Percentiles rank a stretch among this genome's conserved stretches.
Conservation (phyloP, 2,329 filamentous ascomycete species). For the Botrytis fragariae region DNA sequence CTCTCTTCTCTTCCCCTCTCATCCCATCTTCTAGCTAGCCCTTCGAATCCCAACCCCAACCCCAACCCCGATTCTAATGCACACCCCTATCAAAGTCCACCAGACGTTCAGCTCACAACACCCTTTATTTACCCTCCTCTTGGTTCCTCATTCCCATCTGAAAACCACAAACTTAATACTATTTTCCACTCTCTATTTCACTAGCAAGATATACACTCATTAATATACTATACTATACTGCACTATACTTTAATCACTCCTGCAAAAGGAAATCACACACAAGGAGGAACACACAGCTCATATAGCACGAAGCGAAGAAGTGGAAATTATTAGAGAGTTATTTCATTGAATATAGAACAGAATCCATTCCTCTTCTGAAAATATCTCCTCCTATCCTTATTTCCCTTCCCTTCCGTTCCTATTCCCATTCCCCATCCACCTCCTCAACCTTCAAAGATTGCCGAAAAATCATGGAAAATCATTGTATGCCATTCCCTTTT, state of each 20-base stretch:
- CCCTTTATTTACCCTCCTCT: not conserved
- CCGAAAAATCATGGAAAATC: conserved; percentile 7
- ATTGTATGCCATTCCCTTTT: conserved; percentile 14
- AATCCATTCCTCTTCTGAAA: not conserved
- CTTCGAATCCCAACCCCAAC: not conserved
- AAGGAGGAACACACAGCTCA: not conserved
- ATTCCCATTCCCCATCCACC: not conserved
- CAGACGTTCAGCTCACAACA: not conserved
- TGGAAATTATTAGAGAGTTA: not conserved
- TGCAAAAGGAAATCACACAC: not conserved
- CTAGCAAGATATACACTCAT: not conserved
- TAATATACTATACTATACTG: not conserved
- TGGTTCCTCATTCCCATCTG: not conserved
- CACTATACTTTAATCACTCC: not conserved
- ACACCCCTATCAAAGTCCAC: not conserved
- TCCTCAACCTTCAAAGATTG: not conserved
- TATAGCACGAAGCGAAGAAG: not conserved
- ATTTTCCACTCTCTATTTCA: not conserved
- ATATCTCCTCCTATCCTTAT: not conserved
- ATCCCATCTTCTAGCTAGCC: not conserved
- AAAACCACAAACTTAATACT: not conserved
- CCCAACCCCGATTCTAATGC: not conserved
- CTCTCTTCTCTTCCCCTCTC: not conserved
- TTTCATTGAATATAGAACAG: conserved; percentile 3
- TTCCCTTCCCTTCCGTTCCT: not conserved